These are phyloP conservation scores for Solanum arcanum DNA, from an alignment of 257 asterid genomes.

Conservation along the genomic window DNA sequence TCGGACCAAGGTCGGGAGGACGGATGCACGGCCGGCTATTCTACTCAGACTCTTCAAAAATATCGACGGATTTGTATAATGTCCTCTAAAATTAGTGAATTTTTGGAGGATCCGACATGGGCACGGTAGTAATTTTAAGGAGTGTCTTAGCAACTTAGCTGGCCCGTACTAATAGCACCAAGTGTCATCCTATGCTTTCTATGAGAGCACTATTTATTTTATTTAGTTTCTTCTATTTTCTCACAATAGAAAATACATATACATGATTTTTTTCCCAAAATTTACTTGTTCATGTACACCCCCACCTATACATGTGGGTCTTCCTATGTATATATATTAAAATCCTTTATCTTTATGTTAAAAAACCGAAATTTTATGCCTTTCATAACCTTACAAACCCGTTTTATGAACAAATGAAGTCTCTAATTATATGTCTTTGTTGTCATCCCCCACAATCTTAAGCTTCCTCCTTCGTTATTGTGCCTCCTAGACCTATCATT, in stretches of 20 bases:
- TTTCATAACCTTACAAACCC: not conserved
- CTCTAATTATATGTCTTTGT: not conserved
- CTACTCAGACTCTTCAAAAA: not conserved
- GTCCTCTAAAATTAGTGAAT: not conserved
- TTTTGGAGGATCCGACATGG: not conserved
- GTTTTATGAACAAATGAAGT: not conserved
- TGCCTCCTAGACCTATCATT: not conserved
- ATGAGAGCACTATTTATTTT: not conserved
- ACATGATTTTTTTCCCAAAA: not conserved
- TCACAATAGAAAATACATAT: too few species aligned
- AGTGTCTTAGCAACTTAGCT: not conserved
- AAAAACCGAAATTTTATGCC: too few species aligned
- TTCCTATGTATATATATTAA: not conserved
- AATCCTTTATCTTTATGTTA: not conserved
- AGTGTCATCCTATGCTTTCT: not conserved
- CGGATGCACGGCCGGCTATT: not conserved
- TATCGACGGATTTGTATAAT: too few species aligned
- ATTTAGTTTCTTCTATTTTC: too few species aligned
- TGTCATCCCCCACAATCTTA: not conserved
- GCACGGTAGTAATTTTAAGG: not conserved
- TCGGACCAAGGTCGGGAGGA: not conserved
- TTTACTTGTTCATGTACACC: not conserved
- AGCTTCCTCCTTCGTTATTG: not conserved
- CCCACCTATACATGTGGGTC: not conserved
- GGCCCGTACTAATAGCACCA: not conserved